phyloP scores from a whole-genome alignment of 352 stramenopile genomes.

The Phytopythium cucurbitacearum region DNA sequence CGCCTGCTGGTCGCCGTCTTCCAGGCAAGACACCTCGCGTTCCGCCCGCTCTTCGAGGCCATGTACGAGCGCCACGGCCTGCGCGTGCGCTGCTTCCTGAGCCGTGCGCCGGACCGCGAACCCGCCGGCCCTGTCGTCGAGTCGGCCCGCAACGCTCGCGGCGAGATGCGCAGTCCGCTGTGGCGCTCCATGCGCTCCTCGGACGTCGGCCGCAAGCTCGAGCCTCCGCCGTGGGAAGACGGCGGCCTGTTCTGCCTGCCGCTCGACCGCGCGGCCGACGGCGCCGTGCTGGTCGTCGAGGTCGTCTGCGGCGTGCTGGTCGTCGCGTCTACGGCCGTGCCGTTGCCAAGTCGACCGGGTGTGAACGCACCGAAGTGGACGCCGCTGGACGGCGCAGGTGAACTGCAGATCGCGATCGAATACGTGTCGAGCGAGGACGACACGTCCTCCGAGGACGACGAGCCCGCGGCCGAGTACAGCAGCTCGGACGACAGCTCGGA shows the following conservation, averaged over 20 bases:
- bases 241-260: slow-evolving; percentile 22
- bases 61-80: slow-evolving; percentile 47
- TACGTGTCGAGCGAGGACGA: slow-evolving; percentile 22
- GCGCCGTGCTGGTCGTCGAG: slow-evolving; percentile 46
- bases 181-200: slow-evolving; percentile 19
- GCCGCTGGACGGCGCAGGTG: slow-evolving; percentile 31
- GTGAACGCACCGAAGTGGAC: slow-evolving; percentile 33
- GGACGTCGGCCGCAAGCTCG: slow-evolving; percentile 5
- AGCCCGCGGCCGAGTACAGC: slow-evolving; percentile 4
- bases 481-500: not conserved
- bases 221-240: slow-evolving; percentile 9
- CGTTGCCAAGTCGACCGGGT: slow-evolving; percentile 23
- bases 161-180: slow-evolving; percentile 33
- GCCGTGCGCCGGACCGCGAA: slow-evolving; percentile 4
- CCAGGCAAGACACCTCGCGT: slow-evolving; percentile 35
- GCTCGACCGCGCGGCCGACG: slow-evolving; percentile 11
- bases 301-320: slow-evolving; percentile 48
- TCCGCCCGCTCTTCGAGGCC: slow-evolving; percentile 34
- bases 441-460: not conserved
- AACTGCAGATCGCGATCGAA: slow-evolving; percentile 47
- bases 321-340: slow-evolving; percentile 32
- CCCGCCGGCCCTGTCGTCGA: slow-evolving; percentile 34
- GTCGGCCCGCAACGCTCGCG: slow-evolving; percentile 33
- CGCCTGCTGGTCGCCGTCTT: slow-evolving; percentile 47
- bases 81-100: slow-evolving; percentile 32